Evolutionary conservation across 2,329 filamentous ascomycete species (phyloP).

Genomic region (Paraphaeosphaeria minitans): DNA sequence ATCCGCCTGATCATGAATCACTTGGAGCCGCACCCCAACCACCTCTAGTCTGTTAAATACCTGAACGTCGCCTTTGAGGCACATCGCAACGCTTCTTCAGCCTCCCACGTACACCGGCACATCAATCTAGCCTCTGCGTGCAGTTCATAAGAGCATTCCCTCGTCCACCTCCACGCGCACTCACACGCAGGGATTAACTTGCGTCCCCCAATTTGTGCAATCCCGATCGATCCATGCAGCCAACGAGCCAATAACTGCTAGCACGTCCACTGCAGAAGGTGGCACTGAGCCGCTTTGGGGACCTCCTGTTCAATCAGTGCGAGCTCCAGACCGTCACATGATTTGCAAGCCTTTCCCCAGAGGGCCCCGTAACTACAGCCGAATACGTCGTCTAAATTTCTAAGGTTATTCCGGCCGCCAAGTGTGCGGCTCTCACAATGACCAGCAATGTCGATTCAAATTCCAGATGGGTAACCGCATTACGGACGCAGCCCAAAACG

Average conservation of each 20-base stretch:
- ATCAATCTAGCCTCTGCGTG: neutral
- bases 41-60: neutral
- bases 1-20: slow-evolving; percentile 6
- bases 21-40: neutral
- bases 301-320: neutral
- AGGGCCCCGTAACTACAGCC: slow-evolving; percentile 10
- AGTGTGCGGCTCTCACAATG: slow-evolving; percentile 22
- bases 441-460: slow-evolving; percentile 28
- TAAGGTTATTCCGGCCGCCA: slow-evolving; percentile 8
- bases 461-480: slow-evolving; percentile 30
- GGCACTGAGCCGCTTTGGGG: slow-evolving; percentile 12
- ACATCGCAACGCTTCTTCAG: slow-evolving; percentile 8
- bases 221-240: slow-evolving; percentile 1
- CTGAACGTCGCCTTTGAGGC: slow-evolving; percentile 1
- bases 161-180: neutral
- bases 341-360: slow-evolving; percentile 9
- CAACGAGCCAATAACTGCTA: neutral
- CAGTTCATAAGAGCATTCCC: neutral
- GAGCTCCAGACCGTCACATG: slow-evolving; percentile 7
- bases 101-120: slow-evolving; percentile 6
- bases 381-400: slow-evolving; percentile 11
- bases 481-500: slow-evolving; percentile 36
- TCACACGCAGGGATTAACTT: neutral
- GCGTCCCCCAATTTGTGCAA: slow-evolving; percentile 8
- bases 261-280: neutral